phyloP scores from a whole-genome alignment of 1,284 basidiomycete species.

The Irpex lacteus region DNA sequence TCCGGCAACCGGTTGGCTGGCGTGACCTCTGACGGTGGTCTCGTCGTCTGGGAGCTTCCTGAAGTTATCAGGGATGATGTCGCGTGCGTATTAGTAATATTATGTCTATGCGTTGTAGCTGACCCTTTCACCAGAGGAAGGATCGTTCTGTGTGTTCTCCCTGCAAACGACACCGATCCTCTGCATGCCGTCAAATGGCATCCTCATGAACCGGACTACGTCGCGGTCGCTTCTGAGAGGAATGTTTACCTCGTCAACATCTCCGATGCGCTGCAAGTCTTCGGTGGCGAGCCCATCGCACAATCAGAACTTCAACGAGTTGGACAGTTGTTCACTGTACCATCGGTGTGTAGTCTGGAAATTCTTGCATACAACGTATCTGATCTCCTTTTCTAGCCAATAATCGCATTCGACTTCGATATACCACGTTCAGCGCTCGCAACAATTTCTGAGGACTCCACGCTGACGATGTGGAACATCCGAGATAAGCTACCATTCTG shows the following conservation, averaged over 20 bases:
- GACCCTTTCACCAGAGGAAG: slow-evolving; percentile 48
- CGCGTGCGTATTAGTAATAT: slow-evolving; percentile 48
- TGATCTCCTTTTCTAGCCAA: slow-evolving; percentile 43
- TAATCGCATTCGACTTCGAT: slow-evolving; percentile 78
- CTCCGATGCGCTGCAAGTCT: slow-evolving; percentile 50
- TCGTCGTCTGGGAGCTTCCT: slow-evolving; percentile 83
- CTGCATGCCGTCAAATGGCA: slow-evolving; percentile 83
- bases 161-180: slow-evolving; percentile 53
- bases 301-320: slow-evolving; percentile 66
- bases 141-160: slow-evolving; percentile 67
- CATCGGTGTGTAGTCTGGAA: slow-evolving; percentile 52
- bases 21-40: slow-evolving; percentile 81
- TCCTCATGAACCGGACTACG: slow-evolving; percentile 68
- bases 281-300: slow-evolving; percentile 59
- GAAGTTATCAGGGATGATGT: slow-evolving; percentile 79
- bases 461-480: slow-evolving; percentile 74
- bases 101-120: neutral
- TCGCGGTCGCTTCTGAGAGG: slow-evolving; percentile 73
- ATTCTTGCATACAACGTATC: neutral
- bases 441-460: slow-evolving; percentile 77
- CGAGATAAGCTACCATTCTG: slow-evolving; percentile 71
- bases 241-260: slow-evolving; percentile 74
- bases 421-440: slow-evolving; percentile 68
- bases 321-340: slow-evolving; percentile 59
- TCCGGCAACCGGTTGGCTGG: slow-evolving; percentile 78